Evolutionary conservation across 768 basidiomycete genomes (phyloP), one percentile per base, ranked within the genome.

Genomic region (Antrodiella citrinella): DNA sequence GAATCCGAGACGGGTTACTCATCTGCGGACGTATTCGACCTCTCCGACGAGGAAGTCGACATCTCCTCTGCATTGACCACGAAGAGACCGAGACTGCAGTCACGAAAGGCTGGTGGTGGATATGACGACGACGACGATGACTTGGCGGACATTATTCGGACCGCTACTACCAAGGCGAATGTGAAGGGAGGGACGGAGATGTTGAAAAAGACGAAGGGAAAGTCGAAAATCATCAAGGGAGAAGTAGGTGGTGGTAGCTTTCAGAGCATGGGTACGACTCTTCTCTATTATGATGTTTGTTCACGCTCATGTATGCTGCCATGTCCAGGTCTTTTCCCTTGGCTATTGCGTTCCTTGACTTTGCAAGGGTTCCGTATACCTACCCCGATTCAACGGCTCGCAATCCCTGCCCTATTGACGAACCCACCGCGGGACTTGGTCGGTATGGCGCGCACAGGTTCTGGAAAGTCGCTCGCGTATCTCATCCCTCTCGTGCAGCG

Each of bases 391-490:
- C 96, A 99, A 66, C 82, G 95, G 4, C 76, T 87, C 20, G 72
- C 92, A 2, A 89, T 99, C 42, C 96, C 96, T 4, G 73, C 83
- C 18, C 78, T 96, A 39, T 78, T 98, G 35, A 67, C 84, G 11
- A 81, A 77, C 39, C 92, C 94, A 38, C 91, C 93, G 7, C 75
- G 88, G 47, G 94, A 96, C 68, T 81, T 99, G 12, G 91, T 98
- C 12, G 95, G 91, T 39, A 99, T 98, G 96, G 95, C 96, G 30
- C 80, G 96, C 30, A 99, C 96, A 3, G 96, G 96, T 39, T 96
- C 93, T 1, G 96, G 96, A 52, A 98, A 98, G 70, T 94, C 94
- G 9, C 78, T 99, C 26, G 95, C 95, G 18, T 99, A 94, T 64
- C 81, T 98, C 76, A 72, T 98, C 21, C 96, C 96, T 45, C 76